phyloP scores from a whole-genome alignment of 2,329 filamentous ascomycete species.

The Alternaria triticina region DNA sequence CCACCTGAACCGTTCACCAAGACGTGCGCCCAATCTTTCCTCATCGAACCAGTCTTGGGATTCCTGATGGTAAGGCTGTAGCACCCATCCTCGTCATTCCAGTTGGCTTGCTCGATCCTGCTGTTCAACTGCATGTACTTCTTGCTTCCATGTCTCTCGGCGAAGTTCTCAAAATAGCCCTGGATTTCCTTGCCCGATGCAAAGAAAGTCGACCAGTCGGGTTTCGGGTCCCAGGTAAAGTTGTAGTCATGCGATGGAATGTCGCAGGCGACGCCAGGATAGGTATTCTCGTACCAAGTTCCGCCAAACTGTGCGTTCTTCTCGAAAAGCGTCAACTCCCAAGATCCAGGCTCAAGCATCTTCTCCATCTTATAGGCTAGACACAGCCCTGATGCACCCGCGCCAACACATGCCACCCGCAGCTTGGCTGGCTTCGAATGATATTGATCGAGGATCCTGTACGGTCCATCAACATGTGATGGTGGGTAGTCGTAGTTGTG shows the following conservation, averaged over 20 bases:
- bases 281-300: conserved; percentile 46
- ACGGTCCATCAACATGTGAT: conserved; percentile 36
- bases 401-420: conserved; percentile 38
- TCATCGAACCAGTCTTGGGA: conserved; percentile 38
- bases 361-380: conserved; percentile 45
- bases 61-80: conserved; percentile 51
- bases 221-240: conserved; percentile 66
- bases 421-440: conserved; percentile 42
- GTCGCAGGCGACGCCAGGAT: conserved; percentile 45
- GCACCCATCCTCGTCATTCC: conserved; percentile 51
- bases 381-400: conserved; percentile 40
- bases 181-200: conserved; percentile 57
- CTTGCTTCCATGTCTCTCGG: conserved; percentile 63
- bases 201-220: conserved; percentile 61
- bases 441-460: conserved; percentile 41
- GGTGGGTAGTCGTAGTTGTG: conserved; percentile 40
- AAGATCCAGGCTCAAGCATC: conserved; percentile 37
- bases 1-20: conserved; percentile 55
- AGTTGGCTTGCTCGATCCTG: conserved; percentile 52
- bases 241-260: conserved; percentile 63
- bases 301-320: conserved; percentile 41
- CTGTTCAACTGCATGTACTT: conserved; percentile 57
- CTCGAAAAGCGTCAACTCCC: conserved; percentile 40
- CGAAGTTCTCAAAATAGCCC: conserved; percentile 56
- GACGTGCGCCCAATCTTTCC: conserved; percentile 48